These are phyloP conservation scores for Solanum pennellii DNA, from an alignment of 257 asterid species.

Conservation along the genomic window DNA sequence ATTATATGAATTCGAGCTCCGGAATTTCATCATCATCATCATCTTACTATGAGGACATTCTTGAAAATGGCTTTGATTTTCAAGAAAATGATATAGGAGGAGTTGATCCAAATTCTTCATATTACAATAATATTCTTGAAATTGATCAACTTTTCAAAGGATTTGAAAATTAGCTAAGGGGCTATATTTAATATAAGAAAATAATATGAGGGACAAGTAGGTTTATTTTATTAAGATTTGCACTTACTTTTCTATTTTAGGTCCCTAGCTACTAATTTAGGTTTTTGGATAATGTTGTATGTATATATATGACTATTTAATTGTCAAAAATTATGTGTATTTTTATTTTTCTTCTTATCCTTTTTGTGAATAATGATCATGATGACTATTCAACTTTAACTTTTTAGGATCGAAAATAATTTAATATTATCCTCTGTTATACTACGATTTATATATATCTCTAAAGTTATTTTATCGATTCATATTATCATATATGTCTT, in stretches of 20 bases:
- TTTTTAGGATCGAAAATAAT: rapidly evolving
- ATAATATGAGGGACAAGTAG: not conserved
- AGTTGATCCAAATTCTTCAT: not conserved
- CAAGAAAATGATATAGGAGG: not conserved
- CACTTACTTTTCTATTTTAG: not conserved
- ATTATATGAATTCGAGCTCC: not conserved
- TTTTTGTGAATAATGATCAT: not conserved
- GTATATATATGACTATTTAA: not conserved
- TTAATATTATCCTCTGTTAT: not conserved
- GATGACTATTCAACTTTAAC: not conserved
- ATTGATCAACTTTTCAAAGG: not conserved
- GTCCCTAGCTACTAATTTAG: not conserved
- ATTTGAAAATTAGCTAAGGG: not conserved
- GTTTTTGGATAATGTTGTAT: not conserved
- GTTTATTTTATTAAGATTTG: not conserved
- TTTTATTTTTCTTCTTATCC: not conserved
- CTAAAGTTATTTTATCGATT: not conserved
- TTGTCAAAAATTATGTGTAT: not conserved
- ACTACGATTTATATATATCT: not conserved
- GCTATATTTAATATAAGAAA: not conserved
- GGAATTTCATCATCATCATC: not conserved
- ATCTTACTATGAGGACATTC: not conserved
- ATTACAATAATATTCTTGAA: not conserved
- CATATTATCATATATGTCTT: not conserved
- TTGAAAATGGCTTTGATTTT: slow-evolving; percentile 1